phyloP scores from a whole-genome alignment of 495 filamentous ascomycete species.

The Penicillium alfredii region DNA sequence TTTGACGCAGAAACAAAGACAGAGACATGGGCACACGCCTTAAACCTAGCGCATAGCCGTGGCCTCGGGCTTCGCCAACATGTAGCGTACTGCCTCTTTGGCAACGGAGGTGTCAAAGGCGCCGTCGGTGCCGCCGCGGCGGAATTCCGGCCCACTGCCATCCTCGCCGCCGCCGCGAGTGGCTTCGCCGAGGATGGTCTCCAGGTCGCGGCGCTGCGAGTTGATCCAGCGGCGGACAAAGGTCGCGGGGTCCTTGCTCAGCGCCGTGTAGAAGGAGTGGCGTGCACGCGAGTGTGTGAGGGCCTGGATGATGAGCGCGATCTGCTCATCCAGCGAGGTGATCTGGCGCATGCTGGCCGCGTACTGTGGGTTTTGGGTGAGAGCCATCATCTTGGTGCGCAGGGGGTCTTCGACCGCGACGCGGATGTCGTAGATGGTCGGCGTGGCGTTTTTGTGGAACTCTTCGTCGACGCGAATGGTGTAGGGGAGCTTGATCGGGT shows the following conservation, averaged over 20 bases:
- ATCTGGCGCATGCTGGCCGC: slow-evolving; percentile 62
- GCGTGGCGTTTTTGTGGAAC: slow-evolving; percentile 57
- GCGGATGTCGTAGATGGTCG: slow-evolving; percentile 83
- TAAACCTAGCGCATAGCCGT: slow-evolving; percentile 20
- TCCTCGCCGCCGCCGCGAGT: slow-evolving; percentile 61
- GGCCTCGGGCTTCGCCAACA: slow-evolving; percentile 43
- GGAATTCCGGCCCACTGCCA: slow-evolving; percentile 52
- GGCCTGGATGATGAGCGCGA: slow-evolving; percentile 72
- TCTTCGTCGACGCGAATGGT: slow-evolving; percentile 90
- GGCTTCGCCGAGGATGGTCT: slow-evolving; percentile 80
- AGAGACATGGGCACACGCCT: slow-evolving; percentile 3
- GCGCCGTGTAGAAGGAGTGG: slow-evolving; percentile 70
- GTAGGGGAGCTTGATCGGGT: slow-evolving; percentile 80
- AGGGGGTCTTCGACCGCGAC: slow-evolving; percentile 83
- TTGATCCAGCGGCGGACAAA: slow-evolving; percentile 82
- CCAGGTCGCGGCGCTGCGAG: slow-evolving; percentile 83
- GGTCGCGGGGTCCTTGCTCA: slow-evolving; percentile 72
- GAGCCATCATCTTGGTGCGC: slow-evolving; percentile 56
- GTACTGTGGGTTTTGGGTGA: slow-evolving; percentile 49
- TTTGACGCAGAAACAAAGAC: not conserved
- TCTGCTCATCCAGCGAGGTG: slow-evolving; percentile 68
- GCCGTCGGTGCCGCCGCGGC: slow-evolving; percentile 47
- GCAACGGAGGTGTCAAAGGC: slow-evolving; percentile 49
- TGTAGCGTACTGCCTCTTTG: slow-evolving; percentile 44
- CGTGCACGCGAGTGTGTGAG: slow-evolving; percentile 75